Evolutionary conservation across 2,329 filamentous ascomycete species (phyloP).

Genomic region (Volutella citrinella): DNA sequence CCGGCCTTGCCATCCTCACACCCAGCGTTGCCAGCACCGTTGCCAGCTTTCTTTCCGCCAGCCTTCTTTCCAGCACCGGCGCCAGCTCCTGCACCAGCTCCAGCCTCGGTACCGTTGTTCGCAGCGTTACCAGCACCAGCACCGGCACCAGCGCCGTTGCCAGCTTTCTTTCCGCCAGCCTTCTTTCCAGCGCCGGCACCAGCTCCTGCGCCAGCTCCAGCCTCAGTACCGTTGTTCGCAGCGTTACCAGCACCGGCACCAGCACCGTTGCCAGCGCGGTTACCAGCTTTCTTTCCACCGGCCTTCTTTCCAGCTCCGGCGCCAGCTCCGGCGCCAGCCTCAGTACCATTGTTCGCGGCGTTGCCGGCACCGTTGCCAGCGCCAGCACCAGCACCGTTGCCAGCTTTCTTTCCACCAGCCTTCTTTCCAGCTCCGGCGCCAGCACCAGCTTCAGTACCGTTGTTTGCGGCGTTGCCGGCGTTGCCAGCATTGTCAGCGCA

Average conservation of each 20-base stretch:
- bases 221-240: background rate
- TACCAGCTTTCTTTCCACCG: background rate
- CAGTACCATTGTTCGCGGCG: background rate
- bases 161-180: no score
- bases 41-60: no score
- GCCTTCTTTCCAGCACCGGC: no score
- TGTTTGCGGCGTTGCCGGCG: background rate
- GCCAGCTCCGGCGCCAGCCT: no score
- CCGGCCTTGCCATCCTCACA: no score
- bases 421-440: background rate
- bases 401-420: background rate
- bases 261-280: conserved; percentile 1
- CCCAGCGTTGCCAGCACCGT: no score
- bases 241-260: conserved; percentile 1
- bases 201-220: conserved; percentile 1
- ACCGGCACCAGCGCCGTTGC: no score
- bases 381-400: background rate
- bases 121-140: no score
- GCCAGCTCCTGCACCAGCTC: no score
- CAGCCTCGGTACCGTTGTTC: no score
- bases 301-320: background rate
- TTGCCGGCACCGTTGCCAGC: background rate
- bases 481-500: background rate
- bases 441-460: no score
- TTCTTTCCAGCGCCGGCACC: background rate